Base-by-base conservation (phyloP, 2,329 filamentous ascomycete genomes). In the Acephala macrosclerotiorum region DNA sequence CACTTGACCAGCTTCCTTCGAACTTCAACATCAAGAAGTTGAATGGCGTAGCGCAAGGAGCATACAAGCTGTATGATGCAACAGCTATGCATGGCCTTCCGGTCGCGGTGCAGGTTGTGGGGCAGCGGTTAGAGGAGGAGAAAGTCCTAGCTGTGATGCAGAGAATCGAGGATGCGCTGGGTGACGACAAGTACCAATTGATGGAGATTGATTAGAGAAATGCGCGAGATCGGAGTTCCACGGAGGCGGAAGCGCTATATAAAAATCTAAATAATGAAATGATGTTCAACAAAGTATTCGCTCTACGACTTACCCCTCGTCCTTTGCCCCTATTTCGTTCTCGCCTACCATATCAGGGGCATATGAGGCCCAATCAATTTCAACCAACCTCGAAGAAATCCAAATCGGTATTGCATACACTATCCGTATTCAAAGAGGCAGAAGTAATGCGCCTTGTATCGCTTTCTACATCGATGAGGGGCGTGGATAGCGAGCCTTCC, bases 21-120 rank as follows among this genome's bases (percentile, higher is more conserved):
- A 79, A 78, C 0, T 92, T 90, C 77, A 85, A 85, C 36, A 77
- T 89, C 56, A 84, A 82, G 63, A 86, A 86, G 62, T 83, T 95
- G 59, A 96, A 97, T 71, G 90, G 91, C 2, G 88, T 97, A 9
- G 93, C 93, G 0, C 84, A 84, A 65, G 93, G 94, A 2, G 94
- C 93, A 0, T 97, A 96, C 78, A 93, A 91, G 79, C 85, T 93
- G 72, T 97, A 97, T 76, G 88, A 97, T 76, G 89, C 93, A 0
- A 80, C 82, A 16, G 88, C 87, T 65, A 97, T 97, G 94, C 90
- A 93, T 56, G 94, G 94, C 0, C 81, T 97, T 47, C 95, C 95
- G 0, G 93, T 97, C 0, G 94, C 88, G 0, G 89, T 97, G 8
- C 75, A 77, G 59, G 58, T 77, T 38, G 74, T 76, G 14, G 75